These are phyloP conservation scores for Boletales sp. DNA, from an alignment of 768 basidiomycete species.

Conservation along the genomic window DNA sequence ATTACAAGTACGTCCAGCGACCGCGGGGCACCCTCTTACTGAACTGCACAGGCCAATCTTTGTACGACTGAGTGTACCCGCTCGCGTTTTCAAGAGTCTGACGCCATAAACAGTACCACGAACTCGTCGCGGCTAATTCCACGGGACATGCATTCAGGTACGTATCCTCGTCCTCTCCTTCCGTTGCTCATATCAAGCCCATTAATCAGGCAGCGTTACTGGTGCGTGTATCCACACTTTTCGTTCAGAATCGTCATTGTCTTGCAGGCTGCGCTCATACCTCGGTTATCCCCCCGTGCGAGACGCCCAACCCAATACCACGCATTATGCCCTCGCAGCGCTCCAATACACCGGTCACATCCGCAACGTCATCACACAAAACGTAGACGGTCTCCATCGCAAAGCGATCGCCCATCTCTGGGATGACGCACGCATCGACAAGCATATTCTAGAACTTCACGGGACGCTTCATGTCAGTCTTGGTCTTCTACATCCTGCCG, in stretches of 20 bases:
- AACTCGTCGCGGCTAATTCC: conserved; percentile 69
- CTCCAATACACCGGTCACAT: conserved; percentile 67
- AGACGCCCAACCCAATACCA: conserved; percentile 82
- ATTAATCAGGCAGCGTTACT: conserved; percentile 74
- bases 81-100: conserved; percentile 2
- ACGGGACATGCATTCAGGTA: conserved; percentile 73
- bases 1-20: conserved; percentile 61
- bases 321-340: conserved; percentile 83
- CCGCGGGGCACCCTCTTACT: neutral
- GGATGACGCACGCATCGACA: conserved; percentile 33
- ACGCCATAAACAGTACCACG: conserved; percentile 57
- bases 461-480: conserved; percentile 75
- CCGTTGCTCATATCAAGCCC: conserved; percentile 4
- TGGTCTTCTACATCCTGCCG: neutral
- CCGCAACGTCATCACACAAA: conserved; percentile 72
- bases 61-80: conserved; percentile 20
- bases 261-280: conserved; percentile 61
- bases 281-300: conserved; percentile 85
- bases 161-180: conserved; percentile 14
- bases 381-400: conserved; percentile 93
- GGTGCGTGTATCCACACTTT: conserved; percentile 35
- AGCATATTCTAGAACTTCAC: conserved; percentile 76
- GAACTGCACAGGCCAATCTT: conserved; percentile 55
- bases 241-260: too few relatives aligned
- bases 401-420: conserved; percentile 59